These are phyloP conservation scores for Gossypium longicalyx DNA, from an alignment of 345 rosid genomes.

Conservation along the genomic window DNA sequence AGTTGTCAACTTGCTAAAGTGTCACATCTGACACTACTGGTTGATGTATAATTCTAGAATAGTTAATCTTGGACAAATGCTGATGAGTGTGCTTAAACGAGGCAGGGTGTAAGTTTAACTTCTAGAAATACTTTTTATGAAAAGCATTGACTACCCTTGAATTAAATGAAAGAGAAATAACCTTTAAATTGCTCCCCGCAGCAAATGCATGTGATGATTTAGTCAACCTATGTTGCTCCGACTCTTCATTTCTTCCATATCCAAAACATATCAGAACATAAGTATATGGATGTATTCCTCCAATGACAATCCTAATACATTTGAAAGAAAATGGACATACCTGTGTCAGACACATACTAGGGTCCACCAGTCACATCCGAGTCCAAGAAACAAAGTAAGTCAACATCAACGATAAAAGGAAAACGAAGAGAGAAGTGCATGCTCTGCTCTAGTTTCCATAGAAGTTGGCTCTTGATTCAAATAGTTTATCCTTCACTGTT, in stretches of 20 bases:
- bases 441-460: neutral
- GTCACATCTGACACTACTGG: neutral
- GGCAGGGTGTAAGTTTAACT: neutral
- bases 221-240: neutral
- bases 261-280: neutral
- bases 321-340: neutral
- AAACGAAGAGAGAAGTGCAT: neutral
- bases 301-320: neutral
- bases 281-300: neutral
- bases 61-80: neutral
- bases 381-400: neutral
- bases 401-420: neutral
- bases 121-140: neutral
- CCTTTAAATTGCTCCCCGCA: neutral
- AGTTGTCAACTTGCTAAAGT: neutral
- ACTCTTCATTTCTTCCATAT: neutral
- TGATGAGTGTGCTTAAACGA: neutral
- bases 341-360: neutral
- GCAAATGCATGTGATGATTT: neutral
- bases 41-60: neutral
- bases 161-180: neutral
- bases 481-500: constrained; percentile 1
- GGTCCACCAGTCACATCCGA: neutral
- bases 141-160: neutral
- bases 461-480: neutral